Conservation (phyloP, 352 stramenopile genomes). For the Bremia lactucae region DNA sequence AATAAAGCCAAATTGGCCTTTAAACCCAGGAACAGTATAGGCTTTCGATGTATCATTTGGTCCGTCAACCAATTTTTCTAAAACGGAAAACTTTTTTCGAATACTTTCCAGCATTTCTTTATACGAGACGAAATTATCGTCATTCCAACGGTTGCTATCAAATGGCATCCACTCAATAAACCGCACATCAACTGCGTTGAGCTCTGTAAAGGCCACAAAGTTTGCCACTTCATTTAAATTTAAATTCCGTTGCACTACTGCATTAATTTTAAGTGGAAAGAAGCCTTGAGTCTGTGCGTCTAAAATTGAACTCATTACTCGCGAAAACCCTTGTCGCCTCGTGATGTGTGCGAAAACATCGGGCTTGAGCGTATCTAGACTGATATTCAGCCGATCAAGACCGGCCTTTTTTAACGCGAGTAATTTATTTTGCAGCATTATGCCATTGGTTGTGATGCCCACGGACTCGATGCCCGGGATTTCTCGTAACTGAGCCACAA, state of each 20-base stretch:
- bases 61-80: conserved; percentile 56
- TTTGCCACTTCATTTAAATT: conserved; percentile 92
- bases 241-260: conserved; percentile 92
- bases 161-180: conserved; percentile 99
- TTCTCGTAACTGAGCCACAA: conserved; percentile 36
- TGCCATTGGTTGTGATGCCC: conserved; percentile 95
- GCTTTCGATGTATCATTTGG: conserved; percentile 95
- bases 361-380: conserved; percentile 89
- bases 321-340: conserved; percentile 78
- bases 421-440: conserved; percentile 85
- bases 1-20: conserved; percentile 90
- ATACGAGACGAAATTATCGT: conserved; percentile 89
- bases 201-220: conserved; percentile 89
- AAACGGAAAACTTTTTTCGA: conserved; percentile 23
- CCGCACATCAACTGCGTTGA: conserved; percentile 85
- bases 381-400: conserved; percentile 90
- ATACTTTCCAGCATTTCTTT: conserved; percentile 84
- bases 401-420: conserved; percentile 67
- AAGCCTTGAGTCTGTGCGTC: conserved; percentile 46
- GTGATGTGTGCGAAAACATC: conserved; percentile 91
- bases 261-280: conserved; percentile 93
- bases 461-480: conserved; percentile 74
- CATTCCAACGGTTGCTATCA: conserved; percentile 93
- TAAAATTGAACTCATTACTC: conserved; percentile 80
- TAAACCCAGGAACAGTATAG: conserved; percentile 63